A percentile compares a stretch with the other conserved stretches of the same genome.
phyloP scores from a whole-genome alignment of 2,329 filamentous ascomycete species.

The Bimuria novae-zelandiae region DNA sequence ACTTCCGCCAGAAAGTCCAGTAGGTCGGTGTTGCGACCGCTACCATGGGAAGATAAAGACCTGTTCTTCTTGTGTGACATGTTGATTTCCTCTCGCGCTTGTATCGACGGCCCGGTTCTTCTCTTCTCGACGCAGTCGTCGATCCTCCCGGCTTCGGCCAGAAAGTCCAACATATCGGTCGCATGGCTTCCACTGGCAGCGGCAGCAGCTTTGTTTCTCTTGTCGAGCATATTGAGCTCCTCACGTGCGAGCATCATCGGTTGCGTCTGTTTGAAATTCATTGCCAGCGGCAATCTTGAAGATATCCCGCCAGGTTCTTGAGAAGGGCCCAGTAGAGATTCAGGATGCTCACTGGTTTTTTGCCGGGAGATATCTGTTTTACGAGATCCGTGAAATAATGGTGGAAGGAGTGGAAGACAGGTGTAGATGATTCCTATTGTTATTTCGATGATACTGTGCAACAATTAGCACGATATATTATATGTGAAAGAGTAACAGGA shows the following conservation, averaged over 20 bases:
- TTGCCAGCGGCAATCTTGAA: background rate
- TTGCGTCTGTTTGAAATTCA: background rate
- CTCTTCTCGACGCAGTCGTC: background rate
- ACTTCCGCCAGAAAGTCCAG: background rate
- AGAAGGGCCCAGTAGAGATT: background rate
- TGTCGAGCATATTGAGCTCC: background rate
- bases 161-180: background rate
- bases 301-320: background rate
- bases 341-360: background rate
- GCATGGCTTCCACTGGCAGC: background rate
- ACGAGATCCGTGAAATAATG: background rate
- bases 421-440: conserved; percentile 6
- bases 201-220: background rate
- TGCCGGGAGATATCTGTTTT: background rate
- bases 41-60: background rate
- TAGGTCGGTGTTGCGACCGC: background rate
- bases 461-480: background rate
- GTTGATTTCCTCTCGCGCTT: background rate
- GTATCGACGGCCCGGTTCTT: background rate
- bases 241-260: background rate
- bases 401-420: conserved; percentile 2
- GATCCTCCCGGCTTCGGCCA: background rate
- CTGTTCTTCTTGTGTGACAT: background rate
- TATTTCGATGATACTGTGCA: background rate
- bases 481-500: background rate